These are phyloP conservation scores for Bruguiera parviflora DNA, from an alignment of 345 rosid genomes.

Conservation along the genomic window DNA sequence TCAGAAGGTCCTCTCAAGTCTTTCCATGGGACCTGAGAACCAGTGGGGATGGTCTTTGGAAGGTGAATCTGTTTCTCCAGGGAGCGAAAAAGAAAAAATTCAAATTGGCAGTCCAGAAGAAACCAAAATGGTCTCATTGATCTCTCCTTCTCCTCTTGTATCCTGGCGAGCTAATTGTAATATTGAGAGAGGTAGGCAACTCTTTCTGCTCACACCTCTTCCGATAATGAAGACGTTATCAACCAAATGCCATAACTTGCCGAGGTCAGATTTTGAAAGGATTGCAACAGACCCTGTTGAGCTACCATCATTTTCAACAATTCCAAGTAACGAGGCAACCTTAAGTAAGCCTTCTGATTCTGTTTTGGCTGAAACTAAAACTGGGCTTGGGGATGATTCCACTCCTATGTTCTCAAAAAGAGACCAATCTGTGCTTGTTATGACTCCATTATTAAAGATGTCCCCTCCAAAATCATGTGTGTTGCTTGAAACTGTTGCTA, in stretches of 20 bases:
- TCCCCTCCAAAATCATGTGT: conserved; percentile 81
- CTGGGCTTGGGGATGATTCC: conserved; percentile 34
- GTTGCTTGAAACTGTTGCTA: conserved; percentile 56
- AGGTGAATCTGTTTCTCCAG: conserved; percentile 22
- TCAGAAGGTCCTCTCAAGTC: conserved; percentile 34
- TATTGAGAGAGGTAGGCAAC: conserved; percentile 62
- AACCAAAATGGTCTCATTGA: conserved; percentile 40
- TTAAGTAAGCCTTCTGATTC: conserved; percentile 36
- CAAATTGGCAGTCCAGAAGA: conserved; percentile 63
- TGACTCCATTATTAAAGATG: conserved; percentile 72
- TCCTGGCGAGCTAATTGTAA: conserved; percentile 71
- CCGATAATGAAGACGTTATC: conserved; percentile 52
- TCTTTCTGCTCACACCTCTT: conserved; percentile 81
- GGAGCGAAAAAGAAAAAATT: conserved; percentile 31
- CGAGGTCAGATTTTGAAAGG: no score
- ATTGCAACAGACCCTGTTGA: no score
- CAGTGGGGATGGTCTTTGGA: conserved; percentile 26
- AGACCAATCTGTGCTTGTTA: conserved; percentile 41
- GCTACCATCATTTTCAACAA: conserved; percentile 16
- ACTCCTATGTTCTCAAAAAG: conserved; percentile 37
- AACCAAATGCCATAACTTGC: no score
- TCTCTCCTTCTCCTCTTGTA: conserved; percentile 94
- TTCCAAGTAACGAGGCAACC: conserved; percentile 35
- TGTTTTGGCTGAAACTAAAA: conserved; percentile 14
- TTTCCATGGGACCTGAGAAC: conserved; percentile 18